Evolutionary conservation across 1,284 basidiomycete species (phyloP), one percentile per base, ranked within the genome.

Genomic region (Ustilago shanxiensis): DNA sequence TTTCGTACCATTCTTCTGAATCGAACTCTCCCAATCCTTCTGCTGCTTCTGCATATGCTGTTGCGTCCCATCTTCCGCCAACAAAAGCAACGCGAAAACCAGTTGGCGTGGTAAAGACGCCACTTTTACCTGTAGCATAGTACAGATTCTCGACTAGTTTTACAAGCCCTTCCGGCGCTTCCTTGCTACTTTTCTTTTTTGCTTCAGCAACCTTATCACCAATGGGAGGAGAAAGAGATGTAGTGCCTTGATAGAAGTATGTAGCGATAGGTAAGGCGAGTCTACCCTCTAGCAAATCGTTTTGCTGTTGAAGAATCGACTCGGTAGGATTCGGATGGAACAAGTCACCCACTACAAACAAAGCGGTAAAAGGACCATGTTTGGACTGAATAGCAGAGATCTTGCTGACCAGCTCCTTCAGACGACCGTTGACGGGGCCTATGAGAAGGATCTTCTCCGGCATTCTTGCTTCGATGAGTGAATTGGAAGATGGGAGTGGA

Each of bases 361-460:
- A 91, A 39, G 95, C 90, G 80, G 95, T 92, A 84, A 99, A 99
- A 80, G 94, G 94, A 62, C 95, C 95, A 87, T 98, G 93, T 86
- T 98, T 98, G 65, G 90, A 89, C 87, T 99, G 91, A 81, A 98
- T 95, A 22, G 91, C 89, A 59, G 90, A 91, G 75, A 97, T 90
- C 88, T 97, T 98, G 60, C 90, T 85, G 79, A 94, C 91, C 18
- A 97, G 88, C 16, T 91, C 90, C 45, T 88, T 87, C 78, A 98
- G 90, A 0, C 90, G 90, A 14, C 94, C 94, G n/a, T 89, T 88
- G 14, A 93, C 91, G 39, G 95, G 91, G 2, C 95, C 96, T 47
- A 97, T 91, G 8, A 93, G 92, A 60, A 98, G 89, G 78, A 95
- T 95, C 57, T 66, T 77, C 4, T 64, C 65, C 33, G 69, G 62